Evolutionary conservation across 2,329 filamentous ascomycete genomes (phyloP).

Genomic region (Penicillium sp.): DNA sequence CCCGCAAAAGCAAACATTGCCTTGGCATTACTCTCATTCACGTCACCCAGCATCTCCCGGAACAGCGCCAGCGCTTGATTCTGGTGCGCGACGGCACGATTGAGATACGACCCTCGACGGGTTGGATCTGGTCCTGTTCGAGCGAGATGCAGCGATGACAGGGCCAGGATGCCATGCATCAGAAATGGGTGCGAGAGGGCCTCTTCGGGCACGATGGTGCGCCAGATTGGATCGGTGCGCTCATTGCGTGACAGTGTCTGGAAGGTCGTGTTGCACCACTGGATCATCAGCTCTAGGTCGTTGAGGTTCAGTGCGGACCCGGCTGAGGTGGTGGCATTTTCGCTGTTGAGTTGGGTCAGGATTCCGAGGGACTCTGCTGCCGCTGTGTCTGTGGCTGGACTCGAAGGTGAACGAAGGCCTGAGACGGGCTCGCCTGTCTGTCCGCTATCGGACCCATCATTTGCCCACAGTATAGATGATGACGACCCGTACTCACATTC

Average conservation of each 20-base stretch:
- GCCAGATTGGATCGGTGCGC: constrained; percentile 37
- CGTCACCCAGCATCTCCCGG: constrained; percentile 31
- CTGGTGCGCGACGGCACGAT: constrained; percentile 39
- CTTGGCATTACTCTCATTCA: constrained; percentile 40
- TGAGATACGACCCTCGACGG: constrained; percentile 31
- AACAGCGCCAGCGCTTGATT: constrained; percentile 38
- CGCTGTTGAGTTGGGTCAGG: constrained; percentile 23
- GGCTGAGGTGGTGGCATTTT: neutral
- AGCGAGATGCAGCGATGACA: constrained; percentile 38
- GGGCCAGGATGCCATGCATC: constrained; percentile 39
- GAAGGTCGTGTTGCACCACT: constrained; percentile 41
- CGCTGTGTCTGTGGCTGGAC: neutral
- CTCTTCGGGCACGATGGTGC: constrained; percentile 33
- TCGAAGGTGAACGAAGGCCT: neutral
- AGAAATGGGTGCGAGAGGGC: constrained; percentile 36
- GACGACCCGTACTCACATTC: constrained; percentile 36
- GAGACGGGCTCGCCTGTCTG: constrained; percentile 2
- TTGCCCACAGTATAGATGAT: constrained; percentile 34
- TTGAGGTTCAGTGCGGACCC: constrained; percentile 42
- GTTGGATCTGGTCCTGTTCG: constrained; percentile 29
- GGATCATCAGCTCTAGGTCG: constrained; percentile 47
- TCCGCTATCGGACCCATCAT: constrained; percentile 28
- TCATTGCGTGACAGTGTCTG: constrained; percentile 29
- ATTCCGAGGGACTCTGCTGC: constrained; percentile 27
- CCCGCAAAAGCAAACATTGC: constrained; percentile 43